A percentile compares a stretch with the other conserved stretches of the same genome.
phyloP scores from a whole-genome alignment of 2,329 filamentous ascomycete genomes.

The Penicillium nordicum region DNA sequence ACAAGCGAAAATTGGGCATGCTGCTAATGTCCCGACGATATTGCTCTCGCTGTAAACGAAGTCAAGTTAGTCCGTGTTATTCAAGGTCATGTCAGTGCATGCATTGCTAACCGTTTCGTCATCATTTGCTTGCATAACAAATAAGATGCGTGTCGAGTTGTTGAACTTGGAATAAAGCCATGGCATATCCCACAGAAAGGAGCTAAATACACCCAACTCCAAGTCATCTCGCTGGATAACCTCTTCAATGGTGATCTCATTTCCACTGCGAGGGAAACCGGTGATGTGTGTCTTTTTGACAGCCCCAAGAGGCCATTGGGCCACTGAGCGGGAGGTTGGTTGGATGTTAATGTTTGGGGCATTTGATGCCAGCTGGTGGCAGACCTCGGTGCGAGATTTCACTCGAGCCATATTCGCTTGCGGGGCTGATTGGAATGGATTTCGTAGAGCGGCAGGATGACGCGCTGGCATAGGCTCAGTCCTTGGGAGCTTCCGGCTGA shows the following conservation, averaged over 20 bases:
- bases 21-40: conserved; percentile 40
- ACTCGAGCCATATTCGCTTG: background rate
- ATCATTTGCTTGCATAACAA: conserved; percentile 60
- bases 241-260: conserved; percentile 86
- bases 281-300: conserved; percentile 79
- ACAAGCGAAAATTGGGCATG: conserved; percentile 58
- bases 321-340: conserved; percentile 21
- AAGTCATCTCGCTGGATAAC: conserved; percentile 71
- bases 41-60: conserved; percentile 32
- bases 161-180: conserved; percentile 75
- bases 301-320: conserved; percentile 57
- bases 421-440: background rate
- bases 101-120: conserved; percentile 38
- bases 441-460: background rate
- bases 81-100: background rate
- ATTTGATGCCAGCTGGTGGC: conserved; percentile 4
- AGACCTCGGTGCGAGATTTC: background rate
- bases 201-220: conserved; percentile 75
- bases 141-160: conserved; percentile 56
- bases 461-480: background rate
- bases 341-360: background rate
- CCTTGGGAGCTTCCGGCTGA: conserved; percentile 24
- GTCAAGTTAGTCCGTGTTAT: background rate
- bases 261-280: conserved; percentile 57
- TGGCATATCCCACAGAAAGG: conserved; percentile 79